Evolutionary conservation across 1,284 basidiomycete genomes (phyloP).

Genomic region (Austroboletus novae-zelandiae): DNA sequence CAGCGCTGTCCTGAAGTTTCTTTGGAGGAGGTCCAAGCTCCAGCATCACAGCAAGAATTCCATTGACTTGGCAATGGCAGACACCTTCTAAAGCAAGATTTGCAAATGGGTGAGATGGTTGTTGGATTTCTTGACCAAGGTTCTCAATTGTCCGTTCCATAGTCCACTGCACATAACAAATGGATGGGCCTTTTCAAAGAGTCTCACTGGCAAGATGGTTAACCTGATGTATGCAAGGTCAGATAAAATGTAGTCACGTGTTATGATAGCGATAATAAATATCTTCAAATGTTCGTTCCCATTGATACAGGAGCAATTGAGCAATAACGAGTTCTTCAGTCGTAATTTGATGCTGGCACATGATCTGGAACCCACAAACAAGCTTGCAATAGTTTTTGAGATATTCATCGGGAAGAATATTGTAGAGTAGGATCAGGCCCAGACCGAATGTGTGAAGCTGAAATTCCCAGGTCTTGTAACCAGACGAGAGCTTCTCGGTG

Average conservation of each 20-base stretch:
- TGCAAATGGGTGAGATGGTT: not conserved
- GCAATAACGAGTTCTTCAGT: not conserved
- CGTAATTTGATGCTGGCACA: conserved; percentile 2
- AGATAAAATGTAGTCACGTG: not conserved
- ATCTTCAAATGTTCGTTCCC: not conserved
- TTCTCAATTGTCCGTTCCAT: not conserved
- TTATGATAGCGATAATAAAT: not conserved
- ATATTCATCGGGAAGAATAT: not conserved
- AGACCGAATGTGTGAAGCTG: not conserved
- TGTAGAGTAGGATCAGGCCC: conserved; percentile 2
- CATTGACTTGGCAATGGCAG: not conserved
- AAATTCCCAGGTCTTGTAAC: conserved; percentile 1
- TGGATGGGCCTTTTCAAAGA: not conserved
- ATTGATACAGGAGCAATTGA: not conserved
- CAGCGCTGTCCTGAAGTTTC: not conserved
- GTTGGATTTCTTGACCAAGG: not conserved
- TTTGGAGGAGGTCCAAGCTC: not conserved
- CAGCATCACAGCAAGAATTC: not conserved
- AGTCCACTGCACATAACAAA: not conserved
- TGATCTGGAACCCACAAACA: conserved; percentile 1
- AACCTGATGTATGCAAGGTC: not conserved
- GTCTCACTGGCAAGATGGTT: not conserved
- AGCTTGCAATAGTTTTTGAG: not conserved
- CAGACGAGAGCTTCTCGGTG: conserved; percentile 33
- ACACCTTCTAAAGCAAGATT: not conserved